Conservation (phyloP, 768 basidiomycete species). For the Chalciporus pseudorubinellus region DNA sequence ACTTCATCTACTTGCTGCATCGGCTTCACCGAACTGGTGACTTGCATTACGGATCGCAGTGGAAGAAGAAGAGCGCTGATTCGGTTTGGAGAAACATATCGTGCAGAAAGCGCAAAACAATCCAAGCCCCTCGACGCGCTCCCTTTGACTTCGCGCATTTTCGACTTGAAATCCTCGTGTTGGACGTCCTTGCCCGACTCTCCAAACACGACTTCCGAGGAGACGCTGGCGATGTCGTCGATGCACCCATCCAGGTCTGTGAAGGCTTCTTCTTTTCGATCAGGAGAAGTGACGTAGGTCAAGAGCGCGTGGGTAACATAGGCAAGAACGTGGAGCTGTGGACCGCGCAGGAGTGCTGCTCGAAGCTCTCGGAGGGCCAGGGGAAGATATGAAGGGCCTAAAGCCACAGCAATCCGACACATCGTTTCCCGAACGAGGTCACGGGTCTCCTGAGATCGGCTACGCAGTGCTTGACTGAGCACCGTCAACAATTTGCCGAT, state of each 20-base stretch:
- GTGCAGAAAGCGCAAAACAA: constrained; percentile 78
- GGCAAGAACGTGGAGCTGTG: constrained; percentile 91
- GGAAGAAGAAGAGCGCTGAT: constrained; percentile 78
- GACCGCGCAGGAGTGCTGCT: constrained; percentile 83
- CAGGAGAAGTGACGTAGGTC: constrained; percentile 69
- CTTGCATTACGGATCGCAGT: constrained; percentile 78
- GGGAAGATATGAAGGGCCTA: constrained; percentile 75
- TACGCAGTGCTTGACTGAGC: constrained; percentile 87
- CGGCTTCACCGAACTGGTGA: constrained; percentile 75
- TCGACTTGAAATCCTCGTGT: constrained; percentile 90
- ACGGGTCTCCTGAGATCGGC: constrained; percentile 88
- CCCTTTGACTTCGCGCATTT: constrained; percentile 85
- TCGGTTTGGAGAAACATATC: constrained; percentile 70
- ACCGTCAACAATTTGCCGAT: constrained; percentile 76
- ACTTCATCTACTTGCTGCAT: constrained; percentile 88
- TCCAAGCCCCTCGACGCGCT: constrained; percentile 85
- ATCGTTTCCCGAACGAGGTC: constrained; percentile 83
- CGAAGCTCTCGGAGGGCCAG: constrained; percentile 76
- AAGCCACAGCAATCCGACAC: constrained; percentile 67
- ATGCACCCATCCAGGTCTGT: constrained; percentile 71
- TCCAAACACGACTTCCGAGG: constrained; percentile 90
- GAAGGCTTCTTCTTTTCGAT: constrained; percentile 50
- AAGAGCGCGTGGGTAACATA: constrained; percentile 80
- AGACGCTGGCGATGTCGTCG: constrained; percentile 74
- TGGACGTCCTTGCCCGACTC: constrained; percentile 88